Base-by-base conservation (phyloP, 2,329 filamentous ascomycete genomes). In the Penicillium psychrosexuale region DNA sequence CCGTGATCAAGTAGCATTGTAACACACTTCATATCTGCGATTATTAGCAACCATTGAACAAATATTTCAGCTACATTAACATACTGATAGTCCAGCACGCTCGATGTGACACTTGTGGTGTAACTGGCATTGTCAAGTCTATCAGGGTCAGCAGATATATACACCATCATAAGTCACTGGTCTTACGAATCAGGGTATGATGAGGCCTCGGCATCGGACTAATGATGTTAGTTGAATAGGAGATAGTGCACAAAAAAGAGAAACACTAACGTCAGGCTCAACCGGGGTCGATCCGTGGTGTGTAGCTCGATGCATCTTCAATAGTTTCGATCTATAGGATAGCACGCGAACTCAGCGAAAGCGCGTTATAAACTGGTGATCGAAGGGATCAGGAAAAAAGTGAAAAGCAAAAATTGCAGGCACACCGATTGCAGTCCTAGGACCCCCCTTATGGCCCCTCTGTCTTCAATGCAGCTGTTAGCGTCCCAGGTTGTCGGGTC, bases 81-180 rank as follows among this genome's bases (percentile, higher is more conserved):
- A 22, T 64, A 71, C 69, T 60, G 61, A 43, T 70, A 71, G 45
- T 67, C 66, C 44, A 70, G 57, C 6, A 64, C 65, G 47, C 61
- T 68, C 1, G 68, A 70, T 0, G 68, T 69, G 55, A 70, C 60
- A 40, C 67, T 70, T 11, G 61, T 64, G 19, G 68, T 70, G 57
- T 66, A 68, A 57, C 61, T 69, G 39, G 59, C 64, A 12, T 68
- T 61, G 52, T 61, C 62, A 30, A 65, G 56, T 9, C 64, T 68
- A 39, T 34, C 27, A 47, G 11, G 22, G 43, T 66, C 38, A 61
- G 48, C 30, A 43, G 43, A 49, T 45, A 38, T 27, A 38, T 8
- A 22, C 15, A 19, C 24, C 3, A 17, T 33, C 6, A 13, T 5
- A 22, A 22, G 15, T 47, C 24, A 47, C 40, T 37, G 15, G 15